Evolutionary conservation across 352 stramenopile species (phyloP), one percentile per base, ranked within the genome.

Genomic region (Thraustochytrium sp.): DNA sequence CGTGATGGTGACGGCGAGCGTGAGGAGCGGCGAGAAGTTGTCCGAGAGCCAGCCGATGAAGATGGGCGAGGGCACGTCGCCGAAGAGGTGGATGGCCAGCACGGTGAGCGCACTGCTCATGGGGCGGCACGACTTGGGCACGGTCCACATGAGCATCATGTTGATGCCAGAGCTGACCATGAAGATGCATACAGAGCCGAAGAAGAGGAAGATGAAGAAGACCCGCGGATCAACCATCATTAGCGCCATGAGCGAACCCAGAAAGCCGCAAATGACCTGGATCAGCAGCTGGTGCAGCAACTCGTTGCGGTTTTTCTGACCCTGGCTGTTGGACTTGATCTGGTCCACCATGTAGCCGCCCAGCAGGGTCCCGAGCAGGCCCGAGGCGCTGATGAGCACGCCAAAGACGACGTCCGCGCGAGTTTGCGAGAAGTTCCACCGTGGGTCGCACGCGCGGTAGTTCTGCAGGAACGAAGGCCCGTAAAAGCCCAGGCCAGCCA

Each of bases 11-110:
- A 72, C 29, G 11, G 34, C 54, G 23, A 76, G 40, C 29, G 53
- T 78, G 21, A 76, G 97, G 49, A 88, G 86, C 9, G 95, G 94
- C n/a, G 94, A 94, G 86, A 95, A 92, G 36, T 87, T 80, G 84
- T 98, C 95, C 87, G 97, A 97, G 72, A 98, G 89, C 78, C 86
- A 89, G 16, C 95, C 95, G 37, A 98, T 86, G 54, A 98, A 89
- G 54, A 98, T 92, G 2, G 95, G 95, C 21, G 92, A 93, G 31
- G 95, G 94, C 16, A 98, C 95, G 87, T 98, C 95, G 5, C 95
- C 95, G 13, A 98, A 87, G 11, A 91, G 87, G 88, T 98, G 95
- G 68, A 97, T 95, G 40, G 95, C 84, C 8, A 98, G 85, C 54
- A 91, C 96, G 87, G 95, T 95, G 42, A 96, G 89, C 0, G 92